Evolutionary conservation across 495 filamentous ascomycete species (phyloP), one percentile per base, ranked within the genome.

Genomic region (Tuber indicum): DNA sequence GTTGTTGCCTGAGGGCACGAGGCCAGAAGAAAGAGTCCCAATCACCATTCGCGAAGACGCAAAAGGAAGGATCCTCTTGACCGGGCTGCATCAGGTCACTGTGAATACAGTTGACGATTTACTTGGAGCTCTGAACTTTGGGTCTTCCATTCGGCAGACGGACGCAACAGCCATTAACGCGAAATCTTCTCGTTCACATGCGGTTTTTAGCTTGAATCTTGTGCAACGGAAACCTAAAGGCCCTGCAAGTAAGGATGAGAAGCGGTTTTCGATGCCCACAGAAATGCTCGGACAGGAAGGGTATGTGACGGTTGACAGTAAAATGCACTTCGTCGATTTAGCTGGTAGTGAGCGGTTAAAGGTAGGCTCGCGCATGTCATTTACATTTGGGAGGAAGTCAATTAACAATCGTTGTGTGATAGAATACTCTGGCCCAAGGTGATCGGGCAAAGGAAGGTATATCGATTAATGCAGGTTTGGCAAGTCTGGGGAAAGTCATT

Each of bases 161-260:
- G 96, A 99, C 85, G 93, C 96, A n/a, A 99, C 96, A 17, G 96
- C 96, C 1, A 95, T 99, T 80, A 99, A 99, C 85, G 96, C 95
- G 58, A 94, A 96, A 81, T 98, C 96, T 3, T 99, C 96, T n/a
- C 93, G 96, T 76, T 99, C 96, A 23, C 96, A 99, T 83, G 96
- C 96, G 32, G 95, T 99, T 9, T 98, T 99, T 85, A 98, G 92
- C 84, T 85, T 99, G 79, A 98, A 98, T 80, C 87, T 99, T 21
- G 88, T 98, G 23, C 96, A 97, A 85, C 91, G 92, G 75, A 96
- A 93, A 84, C 88, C 86, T 66, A 88, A 90, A 66, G 78, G 79
- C 2, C 79, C 81, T 21, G 71, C 77, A 8, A 77, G 79, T 39
- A 80, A 82, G 71, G 87, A 87, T 71, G 94, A 98, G 79, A 98